A percentile compares a stretch with the other conserved stretches of the same genome.
phyloP scores from a whole-genome alignment of 148 eudicot species.

The Amaranthus cruentus region DNA sequence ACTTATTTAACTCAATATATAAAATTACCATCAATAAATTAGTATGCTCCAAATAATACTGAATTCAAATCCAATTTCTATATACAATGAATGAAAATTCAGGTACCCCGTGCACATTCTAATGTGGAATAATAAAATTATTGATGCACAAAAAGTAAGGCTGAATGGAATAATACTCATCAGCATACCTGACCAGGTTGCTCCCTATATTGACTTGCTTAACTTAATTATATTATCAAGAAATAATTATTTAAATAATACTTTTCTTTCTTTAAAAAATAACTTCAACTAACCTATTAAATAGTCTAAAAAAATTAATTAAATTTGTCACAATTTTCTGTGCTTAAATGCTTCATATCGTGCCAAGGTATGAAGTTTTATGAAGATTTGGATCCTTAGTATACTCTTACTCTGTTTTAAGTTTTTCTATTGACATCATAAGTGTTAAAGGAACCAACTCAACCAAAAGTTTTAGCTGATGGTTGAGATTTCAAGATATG shows the following conservation, averaged over 20 bases:
- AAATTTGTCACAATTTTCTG: background rate
- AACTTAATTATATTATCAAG: background rate
- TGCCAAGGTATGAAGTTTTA: background rate
- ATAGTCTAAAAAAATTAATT: too few relatives aligned
- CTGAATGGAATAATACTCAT: conserved; percentile 14
- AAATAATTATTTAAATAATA: background rate
- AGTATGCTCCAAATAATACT: too few relatives aligned
- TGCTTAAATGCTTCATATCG: background rate
- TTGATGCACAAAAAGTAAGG: conserved; percentile 22
- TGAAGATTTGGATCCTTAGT: background rate
- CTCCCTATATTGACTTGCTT: background rate
- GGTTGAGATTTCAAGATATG: too few relatives aligned
- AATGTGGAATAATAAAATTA: background rate
- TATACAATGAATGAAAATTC: background rate
- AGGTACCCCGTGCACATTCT: too few relatives aligned
- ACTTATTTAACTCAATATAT: too few relatives aligned
- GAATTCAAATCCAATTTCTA: too few relatives aligned
- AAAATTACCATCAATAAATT: too few relatives aligned
- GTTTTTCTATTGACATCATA: background rate
- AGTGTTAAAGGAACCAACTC: too few relatives aligned
- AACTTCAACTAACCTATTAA: too few relatives aligned
- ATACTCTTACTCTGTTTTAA: background rate
- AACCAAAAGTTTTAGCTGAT: too few relatives aligned
- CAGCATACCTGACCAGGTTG: conserved; percentile 23
- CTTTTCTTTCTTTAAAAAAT: too few relatives aligned